Percentiles rank a stretch among this genome's conserved stretches.
Conservation (phyloP, 2,329 filamentous ascomycete species). For the Sporothrix pallida region DNA sequence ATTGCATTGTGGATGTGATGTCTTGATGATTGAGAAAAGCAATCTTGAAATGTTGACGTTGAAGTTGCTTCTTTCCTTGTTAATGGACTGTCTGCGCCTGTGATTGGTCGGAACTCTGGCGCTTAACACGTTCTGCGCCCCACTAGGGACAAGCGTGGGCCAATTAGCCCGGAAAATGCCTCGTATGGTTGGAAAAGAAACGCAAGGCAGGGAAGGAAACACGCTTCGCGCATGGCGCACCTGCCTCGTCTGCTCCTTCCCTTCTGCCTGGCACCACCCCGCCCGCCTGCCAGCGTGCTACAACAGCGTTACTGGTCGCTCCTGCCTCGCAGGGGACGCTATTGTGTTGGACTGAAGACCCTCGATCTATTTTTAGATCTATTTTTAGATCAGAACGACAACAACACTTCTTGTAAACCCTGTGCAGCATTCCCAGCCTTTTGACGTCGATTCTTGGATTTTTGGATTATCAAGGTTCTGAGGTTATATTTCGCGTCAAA, state of each 20-base stretch:
- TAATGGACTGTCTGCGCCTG: neutral
- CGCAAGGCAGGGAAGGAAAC: neutral
- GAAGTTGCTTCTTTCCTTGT: neutral
- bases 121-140: conserved; percentile 18
- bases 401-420: neutral
- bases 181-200: neutral
- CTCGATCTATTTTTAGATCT: conserved; percentile 27
- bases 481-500: neutral
- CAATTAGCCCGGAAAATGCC: conserved; percentile 24
- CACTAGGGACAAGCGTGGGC: conserved; percentile 17
- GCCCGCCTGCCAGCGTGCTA: neutral
- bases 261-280: conserved; percentile 3
- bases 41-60: neutral
- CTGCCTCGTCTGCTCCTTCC: conserved; percentile 1
- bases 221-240: neutral
- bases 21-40: neutral
- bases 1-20: neutral
- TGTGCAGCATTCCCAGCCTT: neutral
- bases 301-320: neutral
- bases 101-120: conserved; percentile 24
- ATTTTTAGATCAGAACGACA: conserved; percentile 28
- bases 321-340: conserved; percentile 7
- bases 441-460: neutral
- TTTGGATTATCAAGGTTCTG: neutral
- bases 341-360: neutral